Base-by-base conservation (phyloP, 2,329 filamentous ascomycete genomes). In the Malbranchea cinnamomea region DNA sequence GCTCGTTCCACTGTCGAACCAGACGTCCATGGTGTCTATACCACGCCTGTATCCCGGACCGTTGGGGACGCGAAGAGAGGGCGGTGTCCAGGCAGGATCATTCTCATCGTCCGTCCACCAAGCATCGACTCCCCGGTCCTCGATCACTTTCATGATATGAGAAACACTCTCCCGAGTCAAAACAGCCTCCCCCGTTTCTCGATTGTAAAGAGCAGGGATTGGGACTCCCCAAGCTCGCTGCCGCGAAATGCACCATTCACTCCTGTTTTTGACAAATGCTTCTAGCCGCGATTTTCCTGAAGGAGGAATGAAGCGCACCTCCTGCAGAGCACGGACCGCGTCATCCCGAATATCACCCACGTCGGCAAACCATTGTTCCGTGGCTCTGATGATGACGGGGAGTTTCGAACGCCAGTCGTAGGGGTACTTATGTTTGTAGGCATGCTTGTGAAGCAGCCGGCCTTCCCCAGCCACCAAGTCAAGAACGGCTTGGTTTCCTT, bases 341-440 rank as follows among this genome's bases (percentile, higher is more conserved):
- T 70, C 63, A 2, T 70, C 61, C 44, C 91, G 91, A 53, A 95
- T 87, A 29, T 67, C 71, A 9, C 68, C 82, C 2, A 94, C 82
- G 52, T 95, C 82, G 7, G 89, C 84, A 49, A 98, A 98, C 89
- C 89, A 98, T 56, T 98, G 89, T 21, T 85, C 82, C 0, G 91
- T 98, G 3, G 89, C 87, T 40, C 89, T 65, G 19, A 91, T 72
- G 36, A 98, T 83, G 28, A 98, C 76, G 1, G 89, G 89, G 41
- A 79, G 67, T 55, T 95, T 98, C 0, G 87, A 92, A 31, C 89
- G 71, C 89, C 89, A 98, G 56, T 98, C 89, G 43, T 95, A 93
- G 0, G 89, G 89, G 50, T 95, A 95, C 53, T 93, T 95, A 62
- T 98, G 89, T 30, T 66, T 67, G 49, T 87, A 78, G 33, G 64